Base-by-base conservation (phyloP, 2,329 filamentous ascomycete genomes). In the Nemania serpens region DNA sequence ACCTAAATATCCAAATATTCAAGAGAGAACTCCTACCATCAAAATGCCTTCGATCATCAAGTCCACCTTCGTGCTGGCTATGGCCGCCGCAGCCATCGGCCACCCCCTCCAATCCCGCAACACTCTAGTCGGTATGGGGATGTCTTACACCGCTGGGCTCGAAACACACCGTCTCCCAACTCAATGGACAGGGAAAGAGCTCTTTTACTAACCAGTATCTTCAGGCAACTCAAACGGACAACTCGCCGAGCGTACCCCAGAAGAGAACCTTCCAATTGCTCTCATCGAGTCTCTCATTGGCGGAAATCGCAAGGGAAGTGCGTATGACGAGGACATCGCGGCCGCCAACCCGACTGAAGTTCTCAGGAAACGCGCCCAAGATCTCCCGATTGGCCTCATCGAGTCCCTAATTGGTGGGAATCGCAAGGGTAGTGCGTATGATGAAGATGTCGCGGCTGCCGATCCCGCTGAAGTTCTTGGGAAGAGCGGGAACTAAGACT, bases 71-170 rank as follows among this genome's bases (percentile, higher is more conserved):
- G 15, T 43, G 20, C 37, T 53, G 7, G 50, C 50, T 18, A 25
- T 53, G 50, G 50, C 50, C 3, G 37, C 50, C 18, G 43, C 39
- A 9, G 10, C 50, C 25, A 53, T 53, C 33, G 39, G 37, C 50
- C 39, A 25, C 37, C 50, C 50, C 12, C 50, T 53, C n/a, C 37
- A 53, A 17, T 42, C 50, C 20, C 50, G 22, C 5, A 25, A 50
- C 17, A 37, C n/a, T 48, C 25, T 36, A 48, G 15, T n/a, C 12
- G 22, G 39, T 53, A 43, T 33, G 37, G 15, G 15, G n/a, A 34
- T 33, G 2, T 33, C 18, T 39, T 20, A 10, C 22, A 7, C 12
- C 7, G 12, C 3, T 6, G 22, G n/a, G 29, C 7, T 15, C 13
- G 37, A 52, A 33, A 18, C 29, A 29, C 15, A n/a, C 5, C 18